These are phyloP conservation scores for Posidonia oceanica DNA, from an alignment of 116 monocot species.

Conservation along the genomic window DNA sequence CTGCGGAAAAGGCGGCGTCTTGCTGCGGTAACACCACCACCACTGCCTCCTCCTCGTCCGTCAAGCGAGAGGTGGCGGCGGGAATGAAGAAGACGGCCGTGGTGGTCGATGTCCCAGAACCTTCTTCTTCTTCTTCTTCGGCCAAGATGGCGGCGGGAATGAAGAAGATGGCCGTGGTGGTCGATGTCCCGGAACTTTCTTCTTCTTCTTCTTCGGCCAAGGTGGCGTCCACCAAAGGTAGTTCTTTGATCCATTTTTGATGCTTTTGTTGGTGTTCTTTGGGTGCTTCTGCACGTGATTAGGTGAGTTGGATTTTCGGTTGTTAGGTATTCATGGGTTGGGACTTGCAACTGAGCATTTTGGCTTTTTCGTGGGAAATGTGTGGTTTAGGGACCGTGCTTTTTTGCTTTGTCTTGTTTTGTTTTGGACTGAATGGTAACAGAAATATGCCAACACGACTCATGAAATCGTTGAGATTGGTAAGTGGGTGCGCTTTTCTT, in stretches of 20 bases:
- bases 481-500: too few relatives aligned
- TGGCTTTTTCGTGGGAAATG: background rate
- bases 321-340: background rate
- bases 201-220: conserved; percentile 22
- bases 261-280: background rate
- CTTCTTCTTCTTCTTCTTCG: conserved; percentile 3
- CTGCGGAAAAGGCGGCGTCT: conserved; percentile 88
- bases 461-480: too few relatives aligned
- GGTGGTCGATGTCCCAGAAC: conserved; percentile 34
- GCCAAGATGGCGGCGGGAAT: conserved; percentile 25
- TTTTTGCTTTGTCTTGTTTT: too few relatives aligned
- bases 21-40: conserved; percentile 21
- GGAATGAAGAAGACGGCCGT: conserved; percentile 17
- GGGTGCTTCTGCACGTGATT: background rate
- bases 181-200: conserved; percentile 35
- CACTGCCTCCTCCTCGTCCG: background rate
- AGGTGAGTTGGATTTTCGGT: background rate
- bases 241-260: background rate
- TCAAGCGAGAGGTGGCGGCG: conserved; percentile 3
- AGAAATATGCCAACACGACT: too few relatives aligned
- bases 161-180: conserved; percentile 24
- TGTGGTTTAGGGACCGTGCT: background rate
- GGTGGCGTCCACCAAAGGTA: conserved; percentile 63
- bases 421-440: too few relatives aligned
- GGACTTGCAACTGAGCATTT: background rate